Evolutionary conservation across 2,329 filamentous ascomycete species (phyloP).

Genomic region (Atkinsonella texensis): DNA sequence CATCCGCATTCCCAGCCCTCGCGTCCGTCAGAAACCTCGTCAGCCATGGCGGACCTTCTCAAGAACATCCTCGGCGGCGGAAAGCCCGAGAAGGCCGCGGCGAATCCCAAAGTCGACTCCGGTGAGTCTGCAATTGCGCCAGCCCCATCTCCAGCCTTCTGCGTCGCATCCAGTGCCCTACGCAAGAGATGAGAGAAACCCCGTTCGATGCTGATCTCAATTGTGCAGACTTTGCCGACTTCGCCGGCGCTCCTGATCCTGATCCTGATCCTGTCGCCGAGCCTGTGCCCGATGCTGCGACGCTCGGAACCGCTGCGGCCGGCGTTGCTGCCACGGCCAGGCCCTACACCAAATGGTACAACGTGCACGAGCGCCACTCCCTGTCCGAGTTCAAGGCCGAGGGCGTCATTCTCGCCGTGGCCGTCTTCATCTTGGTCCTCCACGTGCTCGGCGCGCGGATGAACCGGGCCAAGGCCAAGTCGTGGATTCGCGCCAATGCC

Average conservation of each 20-base stretch:
- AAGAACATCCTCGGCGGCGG: constrained; percentile 59
- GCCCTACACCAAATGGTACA: constrained; percentile 93
- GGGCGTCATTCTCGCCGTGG: constrained; percentile 64
- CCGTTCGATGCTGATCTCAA: not conserved
- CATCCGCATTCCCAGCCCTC: constrained; percentile 7
- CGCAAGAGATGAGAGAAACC: not conserved
- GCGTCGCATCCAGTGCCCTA: not conserved
- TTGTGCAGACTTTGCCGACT: constrained; percentile 78
- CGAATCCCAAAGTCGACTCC: constrained; percentile 42
- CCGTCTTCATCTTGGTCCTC: constrained; percentile 61
- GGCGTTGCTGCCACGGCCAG: constrained; percentile 36
- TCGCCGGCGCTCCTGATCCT: constrained; percentile 65
- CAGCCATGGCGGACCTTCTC: constrained; percentile 45
- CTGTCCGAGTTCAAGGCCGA: constrained; percentile 79
- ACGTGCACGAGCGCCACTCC: constrained; percentile 81
- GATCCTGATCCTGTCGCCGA: constrained; percentile 55
- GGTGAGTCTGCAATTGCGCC: constrained; percentile 36
- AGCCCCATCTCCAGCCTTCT: not conserved
- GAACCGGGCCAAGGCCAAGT: constrained; percentile 69
- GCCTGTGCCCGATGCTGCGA: constrained; percentile 32
- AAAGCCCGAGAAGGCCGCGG: constrained; percentile 36
- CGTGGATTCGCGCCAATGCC: constrained; percentile 68
- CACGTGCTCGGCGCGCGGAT: constrained; percentile 70
- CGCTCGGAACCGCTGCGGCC: constrained; percentile 31
- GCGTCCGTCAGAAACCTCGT: constrained; percentile 9